Evolutionary conservation across 345 rosid genomes (phyloP).

Genomic region (Eucalyptus sp.): DNA sequence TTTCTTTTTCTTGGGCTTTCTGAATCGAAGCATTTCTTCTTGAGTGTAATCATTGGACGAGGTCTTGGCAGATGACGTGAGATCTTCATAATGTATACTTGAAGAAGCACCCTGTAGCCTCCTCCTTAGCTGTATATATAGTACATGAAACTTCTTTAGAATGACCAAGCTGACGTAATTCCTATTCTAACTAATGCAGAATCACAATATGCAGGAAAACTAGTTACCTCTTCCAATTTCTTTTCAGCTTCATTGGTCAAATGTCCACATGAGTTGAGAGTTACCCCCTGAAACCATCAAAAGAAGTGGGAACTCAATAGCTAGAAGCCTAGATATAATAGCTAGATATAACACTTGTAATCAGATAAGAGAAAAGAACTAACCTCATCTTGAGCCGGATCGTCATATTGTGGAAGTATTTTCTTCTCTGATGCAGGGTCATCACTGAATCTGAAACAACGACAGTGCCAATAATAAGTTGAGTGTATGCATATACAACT

Average conservation of each 20-base stretch:
- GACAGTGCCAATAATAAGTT: neutral
- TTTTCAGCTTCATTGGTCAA: conserved; percentile 90
- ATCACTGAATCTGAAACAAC: conserved; percentile 60
- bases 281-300: conserved; percentile 45
- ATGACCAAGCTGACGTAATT: neutral
- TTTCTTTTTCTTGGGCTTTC: conserved; percentile 90
- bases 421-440: conserved; percentile 66
- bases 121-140: conserved; percentile 50
- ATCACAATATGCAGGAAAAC: neutral
- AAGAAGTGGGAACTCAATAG: neutral
- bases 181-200: neutral
- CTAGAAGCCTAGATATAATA: no score
- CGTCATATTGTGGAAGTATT: conserved; percentile 94
- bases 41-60: conserved; percentile 77
- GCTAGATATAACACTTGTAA: neutral
- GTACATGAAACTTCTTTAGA: neutral
- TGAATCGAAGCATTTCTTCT: conserved; percentile 81
- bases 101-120: conserved; percentile 59
- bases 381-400: conserved; percentile 67
- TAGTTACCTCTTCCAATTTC: conserved; percentile 75
- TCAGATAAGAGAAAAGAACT: neutral
- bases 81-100: conserved; percentile 49
- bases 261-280: conserved; percentile 68
- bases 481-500: neutral
- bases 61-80: conserved; percentile 44